Percentiles rank a stretch among this genome's conserved stretches.
Evolutionary conservation across 2,329 filamentous ascomycete species (phyloP).

Genomic region (Paraphoma sp.): DNA sequence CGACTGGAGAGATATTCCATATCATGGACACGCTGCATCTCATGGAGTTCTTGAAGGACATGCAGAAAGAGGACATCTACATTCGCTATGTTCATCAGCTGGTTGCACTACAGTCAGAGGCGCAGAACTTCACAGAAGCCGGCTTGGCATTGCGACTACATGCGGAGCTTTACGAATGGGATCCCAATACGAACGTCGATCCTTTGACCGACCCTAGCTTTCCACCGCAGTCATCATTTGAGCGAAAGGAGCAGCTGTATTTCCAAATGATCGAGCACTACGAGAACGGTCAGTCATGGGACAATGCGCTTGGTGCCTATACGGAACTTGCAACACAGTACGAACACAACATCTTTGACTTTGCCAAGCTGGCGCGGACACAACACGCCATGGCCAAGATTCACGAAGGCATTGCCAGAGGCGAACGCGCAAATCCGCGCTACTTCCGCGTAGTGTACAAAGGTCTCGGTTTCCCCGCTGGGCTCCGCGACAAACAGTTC

Average conservation of each 20-base stretch:
- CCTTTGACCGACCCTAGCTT: constrained; percentile 77
- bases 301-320: constrained; percentile 84
- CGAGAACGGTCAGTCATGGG: constrained; percentile 94
- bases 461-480: constrained; percentile 84
- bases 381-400: constrained; percentile 91
- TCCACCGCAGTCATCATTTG: constrained; percentile 84
- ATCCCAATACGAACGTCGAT: constrained; percentile 70
- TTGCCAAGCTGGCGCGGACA: constrained; percentile 85
- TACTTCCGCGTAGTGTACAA: constrained; percentile 93
- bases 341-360: constrained; percentile 87
- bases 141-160: constrained; percentile 88
- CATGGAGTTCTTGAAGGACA: constrained; percentile 96
- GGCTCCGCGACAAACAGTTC: constrained; percentile 86
- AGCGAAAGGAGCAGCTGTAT: constrained; percentile 90
- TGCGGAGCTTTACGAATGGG: constrained; percentile 92
- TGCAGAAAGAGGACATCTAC: constrained; percentile 97
- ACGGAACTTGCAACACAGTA: constrained; percentile 92
- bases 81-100: constrained; percentile 95
- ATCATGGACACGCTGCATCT: constrained; percentile 88
- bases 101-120: constrained; percentile 75
- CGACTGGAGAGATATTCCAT: constrained; percentile 75
- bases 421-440: constrained; percentile 77
- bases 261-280: constrained; percentile 95
- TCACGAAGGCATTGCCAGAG: constrained; percentile 85
- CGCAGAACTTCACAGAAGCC: constrained; percentile 83